Percentiles rank a stretch among this genome's conserved stretches.
phyloP scores from a whole-genome alignment of 108 stramenopile genomes.

The Fragilariopsis cylindrus region DNA sequence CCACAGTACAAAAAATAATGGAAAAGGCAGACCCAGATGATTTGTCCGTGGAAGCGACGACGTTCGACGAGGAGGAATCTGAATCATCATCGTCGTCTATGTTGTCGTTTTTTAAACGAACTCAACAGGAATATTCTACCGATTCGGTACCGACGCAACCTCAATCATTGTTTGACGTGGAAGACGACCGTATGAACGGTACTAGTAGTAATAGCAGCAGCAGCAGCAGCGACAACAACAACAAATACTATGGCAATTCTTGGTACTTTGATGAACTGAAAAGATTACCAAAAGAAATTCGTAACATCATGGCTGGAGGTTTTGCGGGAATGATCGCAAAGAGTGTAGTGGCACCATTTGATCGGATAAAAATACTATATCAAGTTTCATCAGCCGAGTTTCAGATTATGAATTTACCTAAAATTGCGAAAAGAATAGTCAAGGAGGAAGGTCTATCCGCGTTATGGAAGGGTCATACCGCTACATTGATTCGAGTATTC shows the following conservation, averaged over 20 bases:
- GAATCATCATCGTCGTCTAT: neutral
- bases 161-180: neutral
- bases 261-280: slow-evolving; percentile 9
- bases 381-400: slow-evolving; percentile 77
- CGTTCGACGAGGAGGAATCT: slow-evolving; percentile 13
- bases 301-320: slow-evolving; percentile 77
- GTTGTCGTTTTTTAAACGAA: neutral
- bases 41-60: slow-evolving; percentile 13
- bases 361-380: slow-evolving; percentile 90
- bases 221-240: neutral
- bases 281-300: slow-evolving; percentile 70
- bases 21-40: slow-evolving; percentile 16
- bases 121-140: neutral
- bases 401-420: slow-evolving; percentile 66
- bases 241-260: neutral
- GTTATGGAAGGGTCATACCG: slow-evolving; percentile 95
- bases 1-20: neutral
- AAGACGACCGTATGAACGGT: neutral
- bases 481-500: slow-evolving; percentile 95
- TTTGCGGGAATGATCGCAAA: slow-evolving; percentile 89
- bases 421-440: slow-evolving; percentile 61
- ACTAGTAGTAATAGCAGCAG: neutral
- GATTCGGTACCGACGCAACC: neutral
- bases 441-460: slow-evolving; percentile 80
- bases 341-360: slow-evolving; percentile 84